phyloP scores from a whole-genome alignment of 164 flowering plant species.

The Paratinospora sagittata region DNA sequence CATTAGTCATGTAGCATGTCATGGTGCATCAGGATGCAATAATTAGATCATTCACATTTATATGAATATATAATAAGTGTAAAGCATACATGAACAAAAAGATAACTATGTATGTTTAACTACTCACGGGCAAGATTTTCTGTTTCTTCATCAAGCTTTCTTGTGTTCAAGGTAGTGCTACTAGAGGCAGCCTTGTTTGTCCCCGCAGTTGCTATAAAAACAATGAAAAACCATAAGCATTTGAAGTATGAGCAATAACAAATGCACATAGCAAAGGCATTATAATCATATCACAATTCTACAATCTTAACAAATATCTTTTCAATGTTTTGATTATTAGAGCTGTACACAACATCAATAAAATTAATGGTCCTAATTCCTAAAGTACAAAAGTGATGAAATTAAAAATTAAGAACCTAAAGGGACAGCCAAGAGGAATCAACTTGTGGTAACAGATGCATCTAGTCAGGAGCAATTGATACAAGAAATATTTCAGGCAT shows the following conservation, averaged over 20 bases:
- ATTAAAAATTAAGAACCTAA: no score
- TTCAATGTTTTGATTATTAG: neutral
- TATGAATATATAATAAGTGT: neutral
- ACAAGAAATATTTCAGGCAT: no score
- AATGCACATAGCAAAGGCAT: neutral
- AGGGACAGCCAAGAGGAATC: no score
- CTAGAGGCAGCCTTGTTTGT: constrained; percentile 93
- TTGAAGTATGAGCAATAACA: neutral
- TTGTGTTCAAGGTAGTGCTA: constrained; percentile 86
- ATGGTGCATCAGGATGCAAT: neutral
- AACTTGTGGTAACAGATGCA: no score
- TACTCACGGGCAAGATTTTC: constrained; percentile 87
- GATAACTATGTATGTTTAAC: neutral
- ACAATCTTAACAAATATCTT: neutral
- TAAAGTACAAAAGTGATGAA: no score
- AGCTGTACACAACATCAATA: neutral
- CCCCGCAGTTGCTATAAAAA: constrained; percentile 69
- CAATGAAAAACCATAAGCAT: constrained; percentile 6
- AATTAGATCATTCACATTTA: neutral
- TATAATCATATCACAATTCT: neutral
- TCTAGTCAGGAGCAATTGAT: no score
- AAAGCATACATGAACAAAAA: neutral
- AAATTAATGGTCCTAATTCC: no score
- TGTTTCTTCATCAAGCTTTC: constrained; percentile 94
- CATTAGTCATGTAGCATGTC: neutral